Evolutionary conservation across 345 rosid genomes (phyloP).

Genomic region (Kandelia obovata): DNA sequence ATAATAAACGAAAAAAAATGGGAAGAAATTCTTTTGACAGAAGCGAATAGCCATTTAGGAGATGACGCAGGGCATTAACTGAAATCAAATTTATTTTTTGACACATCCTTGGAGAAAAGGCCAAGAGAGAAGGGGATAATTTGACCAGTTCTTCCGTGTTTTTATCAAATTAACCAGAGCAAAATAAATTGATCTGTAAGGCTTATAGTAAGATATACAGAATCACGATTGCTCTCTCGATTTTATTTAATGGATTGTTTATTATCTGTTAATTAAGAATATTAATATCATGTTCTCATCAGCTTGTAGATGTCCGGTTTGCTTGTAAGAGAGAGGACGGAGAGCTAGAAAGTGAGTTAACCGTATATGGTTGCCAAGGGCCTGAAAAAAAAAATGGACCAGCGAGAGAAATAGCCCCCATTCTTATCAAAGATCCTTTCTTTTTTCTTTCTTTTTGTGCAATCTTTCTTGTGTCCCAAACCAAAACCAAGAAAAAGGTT

Average conservation of each 20-base stretch:
- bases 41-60: no score
- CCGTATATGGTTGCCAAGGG: slow-evolving; percentile 24
- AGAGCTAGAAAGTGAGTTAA: slow-evolving; percentile 25
- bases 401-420: background rate
- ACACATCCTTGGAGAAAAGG: no score
- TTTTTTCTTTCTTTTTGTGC: slow-evolving; percentile 1
- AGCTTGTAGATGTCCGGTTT: background rate
- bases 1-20: no score
- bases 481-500: background rate
- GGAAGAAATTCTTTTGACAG: no score
- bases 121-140: no score
- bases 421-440: background rate
- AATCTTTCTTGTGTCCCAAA: background rate
- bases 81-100: no score
- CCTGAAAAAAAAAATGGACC: slow-evolving; percentile 23
- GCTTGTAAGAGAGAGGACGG: background rate
- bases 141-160: no score
- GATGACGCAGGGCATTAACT: no score
- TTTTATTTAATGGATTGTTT: background rate
- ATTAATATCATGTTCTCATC: background rate
- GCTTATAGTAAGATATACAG: no score
- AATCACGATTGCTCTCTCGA: no score
- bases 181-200: no score
- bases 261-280: background rate
- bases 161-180: no score